Evolutionary conservation across 176 grass and related monocot species (phyloP).

Genomic region (Rhynchospora tenuis): DNA sequence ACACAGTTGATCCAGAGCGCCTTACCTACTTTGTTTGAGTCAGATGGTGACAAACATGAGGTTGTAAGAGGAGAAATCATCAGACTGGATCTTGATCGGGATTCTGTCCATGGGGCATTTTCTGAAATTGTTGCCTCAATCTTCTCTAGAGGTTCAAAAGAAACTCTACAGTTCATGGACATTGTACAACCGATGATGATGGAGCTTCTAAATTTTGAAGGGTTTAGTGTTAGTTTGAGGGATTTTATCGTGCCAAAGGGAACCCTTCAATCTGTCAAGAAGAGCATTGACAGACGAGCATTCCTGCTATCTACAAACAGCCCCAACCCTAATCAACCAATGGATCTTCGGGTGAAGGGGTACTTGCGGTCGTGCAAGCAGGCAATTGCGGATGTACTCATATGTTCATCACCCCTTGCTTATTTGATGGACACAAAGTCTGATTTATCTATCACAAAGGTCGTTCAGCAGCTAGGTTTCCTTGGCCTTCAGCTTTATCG

Average conservation of each 20-base stretch:
- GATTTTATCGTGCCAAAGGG: constrained; percentile 67
- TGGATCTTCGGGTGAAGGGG: constrained; percentile 58
- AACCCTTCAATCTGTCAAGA: constrained; percentile 42
- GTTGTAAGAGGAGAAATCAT: constrained; percentile 43
- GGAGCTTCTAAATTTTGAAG: constrained; percentile 68
- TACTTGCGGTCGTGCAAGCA: constrained; percentile 54
- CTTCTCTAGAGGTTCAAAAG: constrained; percentile 56
- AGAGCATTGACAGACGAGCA: constrained; percentile 45
- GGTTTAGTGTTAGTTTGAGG: constrained; percentile 74
- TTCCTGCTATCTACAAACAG: constrained; percentile 48
- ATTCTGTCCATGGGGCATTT: constrained; percentile 48
- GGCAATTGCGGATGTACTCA: constrained; percentile 51
- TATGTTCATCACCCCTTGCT: constrained; percentile 49
- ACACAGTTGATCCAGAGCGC: constrained; percentile 69
- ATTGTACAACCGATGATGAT: constrained; percentile 75
- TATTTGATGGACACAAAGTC: constrained; percentile 62
- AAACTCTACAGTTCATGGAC: constrained; percentile 64
- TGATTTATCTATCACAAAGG: constrained; percentile 53
- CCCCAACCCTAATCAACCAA: constrained; percentile 36
- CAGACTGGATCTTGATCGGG: constrained; percentile 54
- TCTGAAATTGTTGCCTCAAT: constrained; percentile 53
- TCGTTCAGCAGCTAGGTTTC: constrained; percentile 84
- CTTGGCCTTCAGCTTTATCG: constrained; percentile 74
- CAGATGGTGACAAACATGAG: constrained; percentile 39
- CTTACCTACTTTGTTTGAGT: constrained; percentile 46